These are phyloP conservation scores for Neobulgaria alba DNA, from an alignment of 2,329 filamentous ascomycete species.

Conservation along the genomic window DNA sequence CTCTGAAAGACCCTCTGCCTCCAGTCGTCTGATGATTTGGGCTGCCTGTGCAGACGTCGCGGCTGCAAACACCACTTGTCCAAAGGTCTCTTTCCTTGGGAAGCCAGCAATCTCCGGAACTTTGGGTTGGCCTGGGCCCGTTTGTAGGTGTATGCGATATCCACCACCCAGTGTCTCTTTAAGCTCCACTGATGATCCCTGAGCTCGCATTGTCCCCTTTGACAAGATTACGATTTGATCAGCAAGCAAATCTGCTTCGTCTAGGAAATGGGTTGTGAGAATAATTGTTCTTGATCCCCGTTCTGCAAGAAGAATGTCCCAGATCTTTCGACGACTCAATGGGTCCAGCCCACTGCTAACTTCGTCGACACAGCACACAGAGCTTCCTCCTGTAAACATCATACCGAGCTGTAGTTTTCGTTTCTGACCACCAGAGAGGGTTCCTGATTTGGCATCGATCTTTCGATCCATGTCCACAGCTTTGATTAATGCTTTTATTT, in stretches of 20 bases:
- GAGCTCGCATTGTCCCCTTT: constrained; percentile 70
- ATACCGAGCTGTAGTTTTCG: constrained; percentile 86
- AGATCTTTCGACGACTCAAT: constrained; percentile 78
- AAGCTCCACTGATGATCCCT: constrained; percentile 77
- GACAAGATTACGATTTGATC: constrained; percentile 86
- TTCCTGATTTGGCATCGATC: constrained; percentile 60
- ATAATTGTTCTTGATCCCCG: constrained; percentile 75
- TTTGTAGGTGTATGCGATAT: constrained; percentile 71
- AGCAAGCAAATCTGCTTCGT: constrained; percentile 83
- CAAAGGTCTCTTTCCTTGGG: constrained; percentile 51
- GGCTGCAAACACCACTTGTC: constrained; percentile 66
- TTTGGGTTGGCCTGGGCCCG: constrained; percentile 40
- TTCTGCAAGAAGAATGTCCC: constrained; percentile 85
- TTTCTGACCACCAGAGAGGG: constrained; percentile 85
- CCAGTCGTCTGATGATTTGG: constrained; percentile 59
- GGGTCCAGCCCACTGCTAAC: constrained; percentile 85
- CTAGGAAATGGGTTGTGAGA: constrained; percentile 86
- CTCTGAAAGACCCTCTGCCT: constrained; percentile 57
- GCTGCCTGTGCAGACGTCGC: constrained; percentile 63
- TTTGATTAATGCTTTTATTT: constrained; percentile 54
- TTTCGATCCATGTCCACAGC: constrained; percentile 72
- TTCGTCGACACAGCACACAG: constrained; percentile 85
- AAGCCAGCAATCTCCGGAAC: constrained; percentile 46
- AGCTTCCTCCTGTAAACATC: constrained; percentile 88
- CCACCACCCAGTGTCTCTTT: constrained; percentile 77